Conservation (phyloP, 2,329 filamentous ascomycete species). For the Aspergillus novofumigatus region DNA sequence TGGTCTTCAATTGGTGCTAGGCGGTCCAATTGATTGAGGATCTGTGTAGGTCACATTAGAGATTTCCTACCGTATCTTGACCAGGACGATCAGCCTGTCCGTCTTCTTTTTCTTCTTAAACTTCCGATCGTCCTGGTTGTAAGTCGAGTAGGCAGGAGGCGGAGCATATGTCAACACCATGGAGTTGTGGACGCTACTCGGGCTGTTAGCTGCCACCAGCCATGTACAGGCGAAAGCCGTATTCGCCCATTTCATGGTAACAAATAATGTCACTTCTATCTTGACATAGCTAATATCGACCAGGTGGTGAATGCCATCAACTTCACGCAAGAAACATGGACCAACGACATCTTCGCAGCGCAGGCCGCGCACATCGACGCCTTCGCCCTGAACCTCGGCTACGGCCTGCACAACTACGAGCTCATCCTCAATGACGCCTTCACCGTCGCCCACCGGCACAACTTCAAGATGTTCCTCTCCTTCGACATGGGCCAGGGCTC, state of each 20-base stretch:
- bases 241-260: slow-evolving; percentile 34
- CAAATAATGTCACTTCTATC: too few relatives aligned
- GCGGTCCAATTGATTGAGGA: background rate
- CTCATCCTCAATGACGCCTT: slow-evolving; percentile 22
- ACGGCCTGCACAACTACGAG: slow-evolving; percentile 18
- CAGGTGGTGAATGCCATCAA: slow-evolving; percentile 25
- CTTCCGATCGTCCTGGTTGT: background rate
- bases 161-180: background rate
- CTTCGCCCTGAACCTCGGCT: slow-evolving; percentile 40
- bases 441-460: slow-evolving; percentile 18
- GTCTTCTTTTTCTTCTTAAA: background rate
- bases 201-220: slow-evolving; percentile 1
- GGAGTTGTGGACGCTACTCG: background rate
- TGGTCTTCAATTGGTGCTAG: background rate
- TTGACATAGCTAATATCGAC: background rate
- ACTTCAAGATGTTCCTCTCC: slow-evolving; percentile 36
- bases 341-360: slow-evolving; percentile 32
- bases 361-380: slow-evolving; percentile 37
- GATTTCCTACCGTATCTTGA: background rate
- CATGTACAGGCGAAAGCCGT: slow-evolving; percentile 20
- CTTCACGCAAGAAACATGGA: slow-evolving; percentile 25
- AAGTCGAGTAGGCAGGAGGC: background rate
- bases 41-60: background rate
- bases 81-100: background rate
- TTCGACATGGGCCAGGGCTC: slow-evolving; percentile 31